Base-by-base conservation (phyloP, 169 alveolate genomes). In the Plasmodium coatneyi region DNA sequence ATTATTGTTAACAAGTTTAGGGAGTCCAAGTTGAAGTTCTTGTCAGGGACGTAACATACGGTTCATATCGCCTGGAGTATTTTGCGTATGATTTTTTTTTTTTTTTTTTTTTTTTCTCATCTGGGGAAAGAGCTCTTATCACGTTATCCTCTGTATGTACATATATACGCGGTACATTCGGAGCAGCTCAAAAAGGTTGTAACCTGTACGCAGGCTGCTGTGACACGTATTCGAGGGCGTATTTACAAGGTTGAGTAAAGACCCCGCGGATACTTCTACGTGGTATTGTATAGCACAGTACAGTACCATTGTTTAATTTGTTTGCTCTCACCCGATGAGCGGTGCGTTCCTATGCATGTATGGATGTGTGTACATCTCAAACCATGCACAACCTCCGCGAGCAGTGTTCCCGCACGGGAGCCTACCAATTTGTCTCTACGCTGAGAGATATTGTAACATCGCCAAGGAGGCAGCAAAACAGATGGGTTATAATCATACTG, bases 1-100 rank as follows among this genome's bases (percentile, higher is more conserved):
- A 93, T 92, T 43, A 96, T 97, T 92, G 92, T 60, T 7, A 92
- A 82, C 72, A 89, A 39, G 41, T 79, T 56, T 72, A 52, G 32
- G 76, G 94, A 89, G 25, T 89, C 80, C 71, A 89, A 89, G 56
- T 66, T 14, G 34, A 89, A 49, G 25, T 22, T 54, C 60, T 25
- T 43, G 28, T 6, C 49, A 2, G 4, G 30, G 66, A 25, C 22
- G 30, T 84, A 84, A 52, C 43, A 74, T 74, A 25, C 2, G 25
- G 56, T 12, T 28, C 39, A 9, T 36, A 79, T 36, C 32, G 1
- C 34, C 54, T 79, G 71, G 25, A 41, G 30, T 30, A 14, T 79
- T 41, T 41, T 19, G 9, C 1, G 22, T 79, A 12, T 49, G 41
- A 41, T 70, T 22, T 36, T 79, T 41, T 14, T 14, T 78, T 78